Base-by-base conservation (phyloP, 106 monocot genomes). In the Xerophyta viscosa region DNA sequence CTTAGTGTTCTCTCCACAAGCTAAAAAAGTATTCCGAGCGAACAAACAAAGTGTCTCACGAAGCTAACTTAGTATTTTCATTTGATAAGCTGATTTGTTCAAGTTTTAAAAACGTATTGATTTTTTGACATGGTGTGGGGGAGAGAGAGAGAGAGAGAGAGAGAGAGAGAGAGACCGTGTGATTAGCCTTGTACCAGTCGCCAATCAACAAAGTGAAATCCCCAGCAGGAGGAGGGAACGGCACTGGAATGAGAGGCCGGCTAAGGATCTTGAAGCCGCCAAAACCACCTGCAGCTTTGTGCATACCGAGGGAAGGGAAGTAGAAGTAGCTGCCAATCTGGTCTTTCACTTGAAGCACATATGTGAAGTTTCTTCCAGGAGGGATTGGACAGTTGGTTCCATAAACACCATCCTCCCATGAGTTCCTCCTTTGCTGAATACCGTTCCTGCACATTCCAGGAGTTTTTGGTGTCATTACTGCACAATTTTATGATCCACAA, bases 301-400 rank as follows among this genome's bases (percentile, higher is more conserved):
- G 66, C 20, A 66, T 47, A 0, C 44, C 56, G 2, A 57, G 45
- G 5, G 56, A 56, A 27, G 66, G 66, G 37, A 66, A 66, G 47
- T 66, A 66, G 48, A 57, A 56, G 56, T 24, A 66, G 46, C 56
- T 66, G 14, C 66, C 66, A n/a, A 66, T 66, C 26, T 66, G 66
- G n/a, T n/a, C n/a, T n/a, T n/a, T n/a, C n/a, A n/a, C n/a, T n/a
- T n/a, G n/a, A n/a, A n/a, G n/a, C n/a, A 27, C 46, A 20, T 66
- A 66, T 12, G 66, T 66, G 15, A 46, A 66, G 47, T 66, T 66
- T 3, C 47, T 36, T 17, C 66, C 14, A 0, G 66, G 66, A 23
- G 66, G 66, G 24, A 66, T 66, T 12, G 66, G 66, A 22, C 66
- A 66, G 48, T 66, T 66, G n/a, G 66, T 66, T 21, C 66, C 66